phyloP scores from a whole-genome alignment of 164 flowering plant genomes.

The Chloranthus sessilifolius region DNA sequence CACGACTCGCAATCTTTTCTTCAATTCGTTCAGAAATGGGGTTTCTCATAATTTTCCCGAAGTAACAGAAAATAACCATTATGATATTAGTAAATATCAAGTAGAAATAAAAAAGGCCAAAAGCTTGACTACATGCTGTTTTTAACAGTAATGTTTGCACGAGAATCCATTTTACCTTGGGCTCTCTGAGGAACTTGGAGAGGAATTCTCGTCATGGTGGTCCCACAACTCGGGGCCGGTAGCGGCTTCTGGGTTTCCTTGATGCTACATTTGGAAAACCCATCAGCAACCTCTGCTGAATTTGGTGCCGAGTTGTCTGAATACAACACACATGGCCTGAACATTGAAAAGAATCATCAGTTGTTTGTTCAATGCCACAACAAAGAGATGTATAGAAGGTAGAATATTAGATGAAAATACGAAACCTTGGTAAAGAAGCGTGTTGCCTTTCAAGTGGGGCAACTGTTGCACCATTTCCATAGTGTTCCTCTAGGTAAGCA shows the following conservation, averaged over 20 bases:
- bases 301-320: constrained; percentile 50
- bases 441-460: constrained; percentile 94
- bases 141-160: too few species aligned
- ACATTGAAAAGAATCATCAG: constrained; percentile 10
- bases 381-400: not conserved
- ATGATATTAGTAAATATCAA: too few species aligned
- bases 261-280: constrained; percentile 66
- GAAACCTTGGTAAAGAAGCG: constrained; percentile 90
- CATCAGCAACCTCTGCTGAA: constrained; percentile 45
- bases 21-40: too few species aligned
- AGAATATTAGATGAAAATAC: not conserved
- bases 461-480: constrained; percentile 71
- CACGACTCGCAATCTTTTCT: too few species aligned
- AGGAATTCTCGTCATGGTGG: constrained; percentile 69
- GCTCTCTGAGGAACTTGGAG: constrained; percentile 67
- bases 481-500: constrained; percentile 94
- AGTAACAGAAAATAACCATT: too few species aligned
- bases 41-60: too few species aligned
- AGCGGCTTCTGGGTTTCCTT: constrained; percentile 60
- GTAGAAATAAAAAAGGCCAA: not conserved
- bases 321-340: constrained; percentile 75
- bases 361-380: not conserved
- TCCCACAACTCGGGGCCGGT: constrained; percentile 38
- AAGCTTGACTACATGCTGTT: not conserved
- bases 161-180: constrained; percentile 33